These are phyloP conservation scores for Hirschfeldia incana DNA, from an alignment of 345 rosid species.

Conservation along the genomic window DNA sequence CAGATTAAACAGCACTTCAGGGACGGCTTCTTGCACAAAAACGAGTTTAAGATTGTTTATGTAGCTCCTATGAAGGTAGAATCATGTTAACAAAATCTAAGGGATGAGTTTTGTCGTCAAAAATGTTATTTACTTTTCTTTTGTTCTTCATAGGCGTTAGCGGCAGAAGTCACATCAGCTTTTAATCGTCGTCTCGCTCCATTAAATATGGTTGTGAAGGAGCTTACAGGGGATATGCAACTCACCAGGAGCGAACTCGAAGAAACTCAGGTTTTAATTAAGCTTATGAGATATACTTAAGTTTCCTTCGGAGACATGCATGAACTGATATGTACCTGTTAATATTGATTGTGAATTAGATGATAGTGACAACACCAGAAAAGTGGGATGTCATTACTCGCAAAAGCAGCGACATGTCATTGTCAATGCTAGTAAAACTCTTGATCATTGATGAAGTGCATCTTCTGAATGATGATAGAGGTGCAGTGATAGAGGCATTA, in stretches of 20 bases:
- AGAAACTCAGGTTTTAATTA: slow-evolving; percentile 79
- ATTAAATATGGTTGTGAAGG: slow-evolving; percentile 85
- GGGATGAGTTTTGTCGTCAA: slow-evolving; percentile 1
- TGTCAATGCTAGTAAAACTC: slow-evolving; percentile 96
- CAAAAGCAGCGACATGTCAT: slow-evolving; percentile 98
- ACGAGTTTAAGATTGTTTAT: slow-evolving; percentile 95
- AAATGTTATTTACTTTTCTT: slow-evolving; percentile 8
- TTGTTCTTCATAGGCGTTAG: slow-evolving; percentile 70
- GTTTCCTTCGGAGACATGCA: slow-evolving; percentile 14
- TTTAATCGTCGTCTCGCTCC: slow-evolving; percentile 92
- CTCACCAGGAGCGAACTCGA: slow-evolving; percentile 86
- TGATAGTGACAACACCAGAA: slow-evolving; percentile 99
- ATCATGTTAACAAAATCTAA: slow-evolving; percentile 1
- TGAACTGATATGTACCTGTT: slow-evolving; percentile 23
- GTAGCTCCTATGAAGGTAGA: slow-evolving; percentile 99
- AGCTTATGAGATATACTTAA: slow-evolving; percentile 16
- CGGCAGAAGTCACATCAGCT: slow-evolving; percentile 93
- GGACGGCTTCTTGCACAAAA: slow-evolving; percentile 92
- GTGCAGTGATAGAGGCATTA: slow-evolving; percentile 95
- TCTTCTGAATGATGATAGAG: slow-evolving; percentile 98
- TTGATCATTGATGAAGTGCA: slow-evolving; percentile 98
- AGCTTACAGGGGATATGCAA: slow-evolving; percentile 99
- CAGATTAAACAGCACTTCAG: slow-evolving; percentile 95
- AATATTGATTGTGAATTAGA: slow-evolving; percentile 50
- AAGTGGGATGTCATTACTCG: slow-evolving; percentile 99